Conservation (phyloP, 257 asterid species). For the Solanum rostratum region DNA sequence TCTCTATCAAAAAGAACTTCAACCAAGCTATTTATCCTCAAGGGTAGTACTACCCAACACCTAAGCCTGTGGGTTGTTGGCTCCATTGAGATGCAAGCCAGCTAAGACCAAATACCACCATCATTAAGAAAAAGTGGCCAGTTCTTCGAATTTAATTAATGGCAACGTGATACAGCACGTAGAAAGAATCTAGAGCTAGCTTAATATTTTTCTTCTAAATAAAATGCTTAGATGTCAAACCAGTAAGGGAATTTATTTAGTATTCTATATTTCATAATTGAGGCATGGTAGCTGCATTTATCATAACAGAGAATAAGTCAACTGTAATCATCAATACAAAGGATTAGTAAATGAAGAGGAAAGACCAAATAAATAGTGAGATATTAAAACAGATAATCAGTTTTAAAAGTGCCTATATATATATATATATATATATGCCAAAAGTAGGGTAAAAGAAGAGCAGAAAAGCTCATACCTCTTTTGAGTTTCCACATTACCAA, state of each 20-base stretch:
- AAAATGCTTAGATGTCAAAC: not conserved
- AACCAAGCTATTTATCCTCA: not conserved
- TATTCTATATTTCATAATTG: not conserved
- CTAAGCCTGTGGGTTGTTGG: not conserved
- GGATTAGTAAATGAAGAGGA: not conserved
- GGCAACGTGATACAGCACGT: not conserved
- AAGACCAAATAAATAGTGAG: not conserved
- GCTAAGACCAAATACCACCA: not conserved
- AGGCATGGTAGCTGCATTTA: not conserved
- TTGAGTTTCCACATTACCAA: slow-evolving; percentile 62
- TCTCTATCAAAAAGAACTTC: not conserved
- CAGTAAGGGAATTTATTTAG: not conserved
- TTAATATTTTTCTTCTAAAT: not conserved
- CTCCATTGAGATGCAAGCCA: not conserved
- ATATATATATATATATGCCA: not conserved
- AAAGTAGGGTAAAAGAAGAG: not conserved
- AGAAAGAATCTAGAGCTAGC: not conserved
- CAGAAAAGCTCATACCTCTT: slow-evolving; percentile 43
- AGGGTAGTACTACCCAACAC: not conserved
- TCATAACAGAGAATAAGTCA: not conserved
- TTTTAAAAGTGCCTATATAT: not conserved
- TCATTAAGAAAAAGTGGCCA: not conserved
- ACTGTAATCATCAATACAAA: not conserved
- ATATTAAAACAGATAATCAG: not conserved
- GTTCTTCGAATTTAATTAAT: not conserved